phyloP scores from a whole-genome alignment of 2,329 filamentous ascomycete species.

The Arthrobotrys conoides region DNA sequence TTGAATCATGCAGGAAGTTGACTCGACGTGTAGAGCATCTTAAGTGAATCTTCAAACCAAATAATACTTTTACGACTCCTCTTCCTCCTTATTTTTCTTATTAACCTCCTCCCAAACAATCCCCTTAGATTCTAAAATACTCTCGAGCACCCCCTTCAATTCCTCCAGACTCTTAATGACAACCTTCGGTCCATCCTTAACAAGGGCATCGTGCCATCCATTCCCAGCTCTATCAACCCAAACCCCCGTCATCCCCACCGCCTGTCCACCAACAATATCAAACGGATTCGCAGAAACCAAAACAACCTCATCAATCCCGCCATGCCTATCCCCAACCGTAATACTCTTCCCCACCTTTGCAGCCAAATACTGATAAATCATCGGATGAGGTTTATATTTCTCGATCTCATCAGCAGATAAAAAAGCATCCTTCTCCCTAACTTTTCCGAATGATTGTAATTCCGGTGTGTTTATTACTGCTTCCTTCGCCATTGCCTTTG shows the following conservation, averaged over 20 bases:
- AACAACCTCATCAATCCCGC: conserved; percentile 73
- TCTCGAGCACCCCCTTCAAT: conserved; percentile 54
- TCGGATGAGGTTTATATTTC: conserved; percentile 77
- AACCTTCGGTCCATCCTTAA: conserved; percentile 66
- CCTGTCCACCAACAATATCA: conserved; percentile 77
- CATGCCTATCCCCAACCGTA: conserved; percentile 64
- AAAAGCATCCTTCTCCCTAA: conserved; percentile 31
- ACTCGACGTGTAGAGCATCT: background rate
- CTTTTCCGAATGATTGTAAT: conserved; percentile 68
- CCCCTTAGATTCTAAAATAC: conserved; percentile 39
- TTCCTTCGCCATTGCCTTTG: conserved; percentile 74
- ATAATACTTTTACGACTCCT: background rate
- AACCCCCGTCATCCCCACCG: conserved; percentile 74
- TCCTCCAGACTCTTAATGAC: conserved; percentile 61
- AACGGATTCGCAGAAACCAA: conserved; percentile 81
- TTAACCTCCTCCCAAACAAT: conserved; percentile 40
- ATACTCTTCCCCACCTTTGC: conserved; percentile 65
- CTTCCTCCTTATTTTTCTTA: conserved; percentile 3
- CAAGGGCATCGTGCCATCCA: conserved; percentile 77
- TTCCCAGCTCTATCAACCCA: conserved; percentile 77
- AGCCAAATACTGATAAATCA: conserved; percentile 75
- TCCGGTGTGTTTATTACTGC: conserved; percentile 69
- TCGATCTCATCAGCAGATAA: conserved; percentile 75
- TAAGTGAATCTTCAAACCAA: background rate
- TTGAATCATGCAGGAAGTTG: background rate